Evolutionary conservation across 805 yeast species (phyloP).

Genomic region (Metschnikowia baotianmanensis): DNA sequence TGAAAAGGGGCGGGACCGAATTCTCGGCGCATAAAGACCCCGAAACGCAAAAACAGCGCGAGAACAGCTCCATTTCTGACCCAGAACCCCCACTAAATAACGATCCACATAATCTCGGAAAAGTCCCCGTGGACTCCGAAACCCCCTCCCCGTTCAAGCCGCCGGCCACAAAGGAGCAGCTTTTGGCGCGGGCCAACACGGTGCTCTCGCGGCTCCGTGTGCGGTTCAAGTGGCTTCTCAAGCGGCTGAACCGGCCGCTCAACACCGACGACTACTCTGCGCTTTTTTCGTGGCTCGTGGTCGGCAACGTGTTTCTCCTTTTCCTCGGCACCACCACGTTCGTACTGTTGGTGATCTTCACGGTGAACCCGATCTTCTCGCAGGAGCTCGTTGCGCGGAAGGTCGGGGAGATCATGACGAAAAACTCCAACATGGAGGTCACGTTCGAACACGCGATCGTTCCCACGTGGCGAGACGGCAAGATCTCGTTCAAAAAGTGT

Average conservation of each 20-base stretch:
- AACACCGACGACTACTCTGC: conserved; percentile 92
- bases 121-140: background rate
- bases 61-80: no score
- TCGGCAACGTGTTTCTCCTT: conserved; percentile 80
- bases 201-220: conserved; percentile 30
- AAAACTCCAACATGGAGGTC: conserved; percentile 77
- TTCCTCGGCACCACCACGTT: conserved; percentile 91
- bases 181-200: conserved; percentile 29
- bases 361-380: conserved; percentile 81
- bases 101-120: background rate
- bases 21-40: no score
- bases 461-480: conserved; percentile 90
- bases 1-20: no score
- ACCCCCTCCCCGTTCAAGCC: background rate
- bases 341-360: conserved; percentile 71
- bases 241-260: conserved; percentile 76
- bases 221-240: conserved; percentile 68
- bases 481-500: conserved; percentile 78
- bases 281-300: conserved; percentile 84
- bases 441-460: conserved; percentile 92
- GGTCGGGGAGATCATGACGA: conserved; percentile 80
- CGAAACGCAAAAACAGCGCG: no score
- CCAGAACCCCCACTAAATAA: no score
- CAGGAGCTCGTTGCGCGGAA: conserved; percentile 82
- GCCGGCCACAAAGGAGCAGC: conserved; percentile 22